These are phyloP conservation scores for Ganoderma meredithae DNA, from an alignment of 1,284 basidiomycete genomes.

Conservation along the genomic window DNA sequence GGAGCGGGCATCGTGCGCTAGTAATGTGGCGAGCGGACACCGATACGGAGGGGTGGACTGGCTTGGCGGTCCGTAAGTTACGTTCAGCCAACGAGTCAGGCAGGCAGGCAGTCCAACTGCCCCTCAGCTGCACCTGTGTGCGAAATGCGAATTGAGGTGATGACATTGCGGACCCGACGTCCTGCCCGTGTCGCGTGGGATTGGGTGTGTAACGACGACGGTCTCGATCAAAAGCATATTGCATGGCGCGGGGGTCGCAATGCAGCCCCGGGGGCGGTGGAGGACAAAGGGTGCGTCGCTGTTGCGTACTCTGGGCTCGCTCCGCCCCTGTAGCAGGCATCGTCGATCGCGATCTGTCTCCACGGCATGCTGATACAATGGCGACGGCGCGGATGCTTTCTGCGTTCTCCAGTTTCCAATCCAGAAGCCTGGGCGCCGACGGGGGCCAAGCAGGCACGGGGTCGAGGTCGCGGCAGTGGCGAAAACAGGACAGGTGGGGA, in stretches of 20 bases:
- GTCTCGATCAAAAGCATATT: too few relatives aligned
- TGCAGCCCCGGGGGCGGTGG: not conserved
- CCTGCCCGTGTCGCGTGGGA: not conserved
- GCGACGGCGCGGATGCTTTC: conserved; percentile 1
- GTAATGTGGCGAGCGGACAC: not conserved
- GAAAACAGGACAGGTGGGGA: not conserved
- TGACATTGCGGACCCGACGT: too few relatives aligned
- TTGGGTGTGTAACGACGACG: not conserved
- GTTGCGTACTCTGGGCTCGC: not conserved
- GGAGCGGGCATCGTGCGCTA: conserved; percentile 1
- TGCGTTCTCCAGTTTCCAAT: not conserved
- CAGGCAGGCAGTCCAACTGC: too few relatives aligned
- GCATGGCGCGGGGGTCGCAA: not conserved
- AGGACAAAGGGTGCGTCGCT: not conserved
- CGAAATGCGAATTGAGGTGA: too few relatives aligned
- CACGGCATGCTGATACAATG: not conserved
- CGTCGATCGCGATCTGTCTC: conserved; percentile 5
- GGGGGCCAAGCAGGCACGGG: not conserved
- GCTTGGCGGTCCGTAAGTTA: not conserved
- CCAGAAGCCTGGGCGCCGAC: not conserved
- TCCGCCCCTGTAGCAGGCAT: conserved; percentile 5
- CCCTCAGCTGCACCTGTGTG: too few relatives aligned
- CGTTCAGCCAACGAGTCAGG: too few relatives aligned
- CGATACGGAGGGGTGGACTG: not conserved
- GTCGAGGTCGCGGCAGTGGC: not conserved